These are phyloP conservation scores for Rubroshorea leprosula DNA, from an alignment of 345 rosid species.

Conservation along the genomic window DNA sequence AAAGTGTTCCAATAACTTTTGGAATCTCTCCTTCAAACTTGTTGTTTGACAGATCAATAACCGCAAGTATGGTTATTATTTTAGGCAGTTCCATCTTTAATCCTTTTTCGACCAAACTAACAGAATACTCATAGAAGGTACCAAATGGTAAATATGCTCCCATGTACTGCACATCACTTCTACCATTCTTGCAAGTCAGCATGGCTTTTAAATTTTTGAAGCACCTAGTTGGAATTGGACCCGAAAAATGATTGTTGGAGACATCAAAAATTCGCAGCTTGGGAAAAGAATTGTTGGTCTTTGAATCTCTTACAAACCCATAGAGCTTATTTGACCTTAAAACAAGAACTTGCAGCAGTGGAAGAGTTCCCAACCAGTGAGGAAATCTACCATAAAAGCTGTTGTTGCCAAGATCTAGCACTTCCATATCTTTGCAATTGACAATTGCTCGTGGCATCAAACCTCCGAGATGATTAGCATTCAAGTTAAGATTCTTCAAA, in stretches of 20 bases:
- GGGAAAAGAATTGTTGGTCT: background rate
- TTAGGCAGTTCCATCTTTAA: background rate
- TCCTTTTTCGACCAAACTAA: slow-evolving; percentile 15
- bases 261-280: slow-evolving; percentile 21
- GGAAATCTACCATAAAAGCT: slow-evolving; percentile 23
- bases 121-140: background rate
- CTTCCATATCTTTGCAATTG: slow-evolving; percentile 16
- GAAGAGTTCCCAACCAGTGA: slow-evolving; percentile 23
- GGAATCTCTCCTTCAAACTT: too few relatives aligned
- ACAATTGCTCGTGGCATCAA: slow-evolving; percentile 13
- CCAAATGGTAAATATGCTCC: background rate
- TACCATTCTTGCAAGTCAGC: background rate
- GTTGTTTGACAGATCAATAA: too few relatives aligned
- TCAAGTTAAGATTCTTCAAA: slow-evolving; percentile 15
- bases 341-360: slow-evolving; percentile 16
- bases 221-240: slow-evolving; percentile 13
- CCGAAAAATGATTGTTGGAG: slow-evolving; percentile 26
- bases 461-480: slow-evolving; percentile 22
- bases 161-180: background rate
- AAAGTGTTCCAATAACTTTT: slow-evolving; percentile 14
- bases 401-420: slow-evolving; percentile 30
- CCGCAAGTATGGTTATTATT: background rate
- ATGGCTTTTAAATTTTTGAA: background rate
- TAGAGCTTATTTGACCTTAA: slow-evolving; percentile 21
- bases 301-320: background rate